Conservation (phyloP, 2,329 filamentous ascomycete species). For the Dactylellina sp. region DNA sequence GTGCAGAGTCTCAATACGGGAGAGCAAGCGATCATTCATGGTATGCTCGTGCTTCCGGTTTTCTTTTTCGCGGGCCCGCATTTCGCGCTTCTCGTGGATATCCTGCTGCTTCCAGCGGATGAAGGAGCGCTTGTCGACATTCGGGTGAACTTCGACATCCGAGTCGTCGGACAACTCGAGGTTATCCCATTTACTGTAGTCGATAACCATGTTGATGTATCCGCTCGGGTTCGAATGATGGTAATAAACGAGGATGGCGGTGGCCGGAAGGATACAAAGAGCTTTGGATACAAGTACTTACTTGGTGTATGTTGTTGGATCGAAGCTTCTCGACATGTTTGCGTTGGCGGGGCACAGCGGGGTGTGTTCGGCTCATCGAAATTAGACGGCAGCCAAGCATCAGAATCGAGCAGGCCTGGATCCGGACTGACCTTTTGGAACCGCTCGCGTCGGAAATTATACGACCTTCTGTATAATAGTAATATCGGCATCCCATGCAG, state of each 20-base stretch:
- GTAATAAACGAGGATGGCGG: not conserved
- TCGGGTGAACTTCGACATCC: constrained; percentile 97
- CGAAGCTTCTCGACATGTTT: not conserved
- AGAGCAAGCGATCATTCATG: constrained; percentile 90
- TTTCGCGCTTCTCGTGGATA: constrained; percentile 89
- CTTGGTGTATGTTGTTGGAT: too few relatives aligned
- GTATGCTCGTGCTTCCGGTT: constrained; percentile 91
- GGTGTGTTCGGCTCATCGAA: constrained; percentile 13
- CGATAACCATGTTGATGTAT: constrained; percentile 64
- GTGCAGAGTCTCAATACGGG: constrained; percentile 83
- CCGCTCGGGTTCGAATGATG: not conserved
- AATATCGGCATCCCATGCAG: not conserved
- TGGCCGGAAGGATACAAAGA: not conserved
- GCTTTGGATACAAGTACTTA: not conserved
- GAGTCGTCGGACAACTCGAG: constrained; percentile 98
- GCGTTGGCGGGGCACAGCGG: constrained; percentile 46
- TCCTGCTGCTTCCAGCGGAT: constrained; percentile 98
- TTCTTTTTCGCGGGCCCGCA: constrained; percentile 87
- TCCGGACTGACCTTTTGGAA: too few relatives aligned
- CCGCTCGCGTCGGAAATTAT: constrained; percentile 15
- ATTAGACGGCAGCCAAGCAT: constrained; percentile 6
- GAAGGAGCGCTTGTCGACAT: constrained; percentile 98
- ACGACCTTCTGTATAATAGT: constrained; percentile 1
- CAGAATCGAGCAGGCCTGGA: constrained; percentile 6
- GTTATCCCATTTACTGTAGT: constrained; percentile 61